phyloP scores from a whole-genome alignment of 2,329 filamentous ascomycete genomes.

The Tolypocladium album region DNA sequence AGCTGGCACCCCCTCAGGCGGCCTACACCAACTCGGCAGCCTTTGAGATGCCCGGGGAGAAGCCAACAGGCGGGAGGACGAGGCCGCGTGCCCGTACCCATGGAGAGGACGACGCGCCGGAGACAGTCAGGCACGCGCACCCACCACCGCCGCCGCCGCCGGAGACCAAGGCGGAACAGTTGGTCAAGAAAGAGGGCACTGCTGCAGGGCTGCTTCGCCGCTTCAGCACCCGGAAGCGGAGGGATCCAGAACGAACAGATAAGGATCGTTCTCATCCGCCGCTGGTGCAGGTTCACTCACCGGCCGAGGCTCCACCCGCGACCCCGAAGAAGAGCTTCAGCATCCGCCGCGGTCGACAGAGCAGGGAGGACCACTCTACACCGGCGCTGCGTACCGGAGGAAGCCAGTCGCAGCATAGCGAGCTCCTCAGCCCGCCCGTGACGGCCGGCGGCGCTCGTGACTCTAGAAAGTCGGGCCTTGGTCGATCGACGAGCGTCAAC shows the following conservation, averaged over 20 bases:
- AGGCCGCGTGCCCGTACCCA: slow-evolving; percentile 84
- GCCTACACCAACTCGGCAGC: slow-evolving; percentile 78
- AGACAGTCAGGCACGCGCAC: slow-evolving; percentile 29
- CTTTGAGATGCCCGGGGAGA: slow-evolving; percentile 86
- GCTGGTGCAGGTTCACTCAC: slow-evolving; percentile 67
- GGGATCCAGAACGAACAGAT: slow-evolving; percentile 53
- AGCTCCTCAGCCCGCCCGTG: slow-evolving; percentile 64
- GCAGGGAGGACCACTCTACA: slow-evolving; percentile 38
- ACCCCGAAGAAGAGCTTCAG: slow-evolving; percentile 81
- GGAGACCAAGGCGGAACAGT: slow-evolving; percentile 48
- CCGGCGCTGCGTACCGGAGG: slow-evolving; percentile 42
- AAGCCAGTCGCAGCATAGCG: slow-evolving; percentile 63
- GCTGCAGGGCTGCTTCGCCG: slow-evolving; percentile 75
- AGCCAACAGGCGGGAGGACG: slow-evolving; percentile 70
- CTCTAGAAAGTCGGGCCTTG: slow-evolving; percentile 56
- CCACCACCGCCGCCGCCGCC: slow-evolving; percentile 28
- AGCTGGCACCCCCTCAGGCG: slow-evolving; percentile 70
- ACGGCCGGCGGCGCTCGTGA: slow-evolving; percentile 46
- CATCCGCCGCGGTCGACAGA: slow-evolving; percentile 51
- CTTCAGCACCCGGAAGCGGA: slow-evolving; percentile 77
- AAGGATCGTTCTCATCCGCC: slow-evolving; percentile 61
- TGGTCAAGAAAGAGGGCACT: slow-evolving; percentile 74
- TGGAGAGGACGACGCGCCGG: slow-evolving; percentile 81
- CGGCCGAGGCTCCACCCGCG: slow-evolving; percentile 48
- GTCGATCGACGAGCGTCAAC: slow-evolving; percentile 84